These are phyloP conservation scores for Arthroderma sp. DNA, from an alignment of 2,329 filamentous ascomycete genomes.

Conservation along the genomic window DNA sequence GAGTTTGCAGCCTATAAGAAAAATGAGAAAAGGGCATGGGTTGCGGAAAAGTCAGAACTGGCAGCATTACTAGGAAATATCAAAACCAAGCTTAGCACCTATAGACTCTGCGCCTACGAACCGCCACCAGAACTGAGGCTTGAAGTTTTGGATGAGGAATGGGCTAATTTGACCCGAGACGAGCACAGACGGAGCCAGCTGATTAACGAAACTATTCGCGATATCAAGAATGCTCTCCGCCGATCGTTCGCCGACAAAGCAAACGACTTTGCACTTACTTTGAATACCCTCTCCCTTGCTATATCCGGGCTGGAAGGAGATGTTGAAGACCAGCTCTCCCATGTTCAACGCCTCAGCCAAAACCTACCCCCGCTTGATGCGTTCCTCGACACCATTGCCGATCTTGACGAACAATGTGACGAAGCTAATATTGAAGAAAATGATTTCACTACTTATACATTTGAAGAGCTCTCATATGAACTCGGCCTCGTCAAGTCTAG, in stretches of 20 bases:
- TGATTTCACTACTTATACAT: slow-evolving; percentile 98
- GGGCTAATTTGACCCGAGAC: slow-evolving; percentile 63
- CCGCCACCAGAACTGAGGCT: slow-evolving; percentile 72
- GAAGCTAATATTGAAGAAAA: slow-evolving; percentile 99
- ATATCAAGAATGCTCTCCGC: slow-evolving; percentile 92
- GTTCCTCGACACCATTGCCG: slow-evolving; percentile 76
- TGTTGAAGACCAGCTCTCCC: slow-evolving; percentile 82
- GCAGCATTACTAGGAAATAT: slow-evolving; percentile 91
- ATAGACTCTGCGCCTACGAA: slow-evolving; percentile 79
- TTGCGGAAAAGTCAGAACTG: slow-evolving; percentile 92
- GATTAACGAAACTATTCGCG: slow-evolving; percentile 96
- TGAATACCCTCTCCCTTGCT: slow-evolving; percentile 87
- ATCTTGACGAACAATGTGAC: slow-evolving; percentile 73
- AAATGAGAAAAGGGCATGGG: slow-evolving; percentile 85
- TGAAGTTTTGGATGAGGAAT: slow-evolving; percentile 70
- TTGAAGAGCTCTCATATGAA: slow-evolving; percentile 92
- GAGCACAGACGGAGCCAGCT: slow-evolving; percentile 82
- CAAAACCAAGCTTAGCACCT: slow-evolving; percentile 95
- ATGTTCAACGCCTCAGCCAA: slow-evolving; percentile 72
- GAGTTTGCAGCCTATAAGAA: slow-evolving; percentile 84
- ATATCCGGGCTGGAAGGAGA: slow-evolving; percentile 96
- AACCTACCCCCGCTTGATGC: slow-evolving; percentile 81
- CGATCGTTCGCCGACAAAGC: slow-evolving; percentile 94
- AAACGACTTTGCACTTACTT: slow-evolving; percentile 89
- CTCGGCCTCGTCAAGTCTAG: slow-evolving; percentile 79